These are phyloP conservation scores for Plasmodium fragile DNA, from an alignment of 169 alveolate genomes.

Conservation along the genomic window DNA sequence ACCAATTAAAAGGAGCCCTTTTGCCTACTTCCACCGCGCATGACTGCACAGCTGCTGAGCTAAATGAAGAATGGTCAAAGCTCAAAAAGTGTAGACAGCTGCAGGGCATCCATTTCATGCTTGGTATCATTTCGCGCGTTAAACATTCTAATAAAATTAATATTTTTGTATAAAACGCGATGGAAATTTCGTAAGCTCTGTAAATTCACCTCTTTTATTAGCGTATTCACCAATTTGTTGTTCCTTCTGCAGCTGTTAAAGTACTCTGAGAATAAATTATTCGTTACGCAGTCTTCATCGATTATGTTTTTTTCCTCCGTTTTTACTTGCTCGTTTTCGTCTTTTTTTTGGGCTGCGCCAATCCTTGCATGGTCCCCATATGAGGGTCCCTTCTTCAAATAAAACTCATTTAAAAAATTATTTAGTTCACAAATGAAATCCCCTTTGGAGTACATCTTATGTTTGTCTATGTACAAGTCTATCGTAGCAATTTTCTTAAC, in stretches of 20 bases:
- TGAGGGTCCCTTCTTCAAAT: conserved; percentile 2
- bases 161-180: conserved; percentile 39
- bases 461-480: conserved; percentile 61
- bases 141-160: conserved; percentile 58
- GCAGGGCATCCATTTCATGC: conserved; percentile 16
- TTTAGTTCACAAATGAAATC: conserved; percentile 20
- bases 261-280: conserved; percentile 70
- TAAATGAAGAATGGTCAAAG: conserved; percentile 10
- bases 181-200: conserved; percentile 39
- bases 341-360: background rate
- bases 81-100: conserved; percentile 33
- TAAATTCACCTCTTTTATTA: conserved; percentile 66
- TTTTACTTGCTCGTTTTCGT: background rate
- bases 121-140: conserved; percentile 22
- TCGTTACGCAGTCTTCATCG: conserved; percentile 63
- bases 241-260: conserved; percentile 49
- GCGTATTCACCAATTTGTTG: conserved; percentile 30
- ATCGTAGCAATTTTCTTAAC: conserved; percentile 27
- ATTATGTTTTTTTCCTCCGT: conserved; percentile 1
- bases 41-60: background rate
- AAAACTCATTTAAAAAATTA: conserved; percentile 31
- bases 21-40: background rate
- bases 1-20: background rate
- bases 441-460: conserved; percentile 31
- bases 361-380: background rate